A percentile compares a stretch with the other conserved stretches of the same genome.
Conservation (phyloP, 768 basidiomycete genomes). For the Gelatoporia subvermispora region DNA sequence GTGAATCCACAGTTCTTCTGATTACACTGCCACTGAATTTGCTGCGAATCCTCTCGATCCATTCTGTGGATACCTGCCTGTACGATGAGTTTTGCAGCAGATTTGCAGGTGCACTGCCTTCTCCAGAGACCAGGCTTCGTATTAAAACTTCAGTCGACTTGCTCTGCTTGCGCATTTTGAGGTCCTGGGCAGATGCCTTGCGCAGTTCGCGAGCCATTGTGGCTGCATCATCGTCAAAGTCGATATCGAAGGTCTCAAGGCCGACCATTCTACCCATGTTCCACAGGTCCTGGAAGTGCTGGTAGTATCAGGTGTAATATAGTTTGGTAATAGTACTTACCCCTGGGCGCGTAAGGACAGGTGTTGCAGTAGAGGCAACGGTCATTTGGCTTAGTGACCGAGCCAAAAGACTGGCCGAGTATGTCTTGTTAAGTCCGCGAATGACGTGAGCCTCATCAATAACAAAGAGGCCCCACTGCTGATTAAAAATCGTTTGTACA, state of each 20-base stretch:
- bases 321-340: neutral
- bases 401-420: neutral
- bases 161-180: neutral
- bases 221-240: neutral
- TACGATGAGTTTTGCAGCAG: neutral
- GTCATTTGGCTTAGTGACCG: neutral
- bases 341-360: neutral
- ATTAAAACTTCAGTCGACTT: neutral
- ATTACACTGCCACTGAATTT: neutral
- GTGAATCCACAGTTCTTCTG: neutral
- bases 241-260: neutral
- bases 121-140: neutral
- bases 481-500: too few species aligned
- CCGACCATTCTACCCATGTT: neutral
- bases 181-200: too few species aligned
- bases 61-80: neutral
- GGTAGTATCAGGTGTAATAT: neutral
- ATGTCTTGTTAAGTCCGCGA: neutral
- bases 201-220: too few species aligned
- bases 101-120: neutral
- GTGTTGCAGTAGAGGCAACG: neutral
- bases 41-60: neutral
- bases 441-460: neutral
- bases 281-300: neutral
- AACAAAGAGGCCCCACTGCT: neutral